Conservation (phyloP, 441 rosid genomes). For the Biscutella auriculata region DNA sequence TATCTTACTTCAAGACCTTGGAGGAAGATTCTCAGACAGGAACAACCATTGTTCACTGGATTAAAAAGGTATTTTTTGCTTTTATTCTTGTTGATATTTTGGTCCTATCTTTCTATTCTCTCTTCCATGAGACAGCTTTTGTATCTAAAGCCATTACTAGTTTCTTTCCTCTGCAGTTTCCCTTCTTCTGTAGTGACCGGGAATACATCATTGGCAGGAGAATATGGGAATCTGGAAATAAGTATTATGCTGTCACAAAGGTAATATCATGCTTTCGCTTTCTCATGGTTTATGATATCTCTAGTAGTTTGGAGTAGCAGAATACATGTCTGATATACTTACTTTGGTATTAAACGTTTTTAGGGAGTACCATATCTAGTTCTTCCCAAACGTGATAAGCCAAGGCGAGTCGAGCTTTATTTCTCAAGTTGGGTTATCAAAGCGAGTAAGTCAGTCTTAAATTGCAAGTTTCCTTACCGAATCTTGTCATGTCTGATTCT, state of each 20-base stretch:
- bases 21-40: conserved; percentile 65
- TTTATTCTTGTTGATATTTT: background rate
- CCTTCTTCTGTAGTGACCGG: conserved; percentile 89
- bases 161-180: conserved; percentile 52
- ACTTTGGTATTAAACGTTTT: conserved; percentile 1
- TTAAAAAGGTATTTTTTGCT: conserved; percentile 46
- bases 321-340: background rate
- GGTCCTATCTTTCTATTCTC: background rate
- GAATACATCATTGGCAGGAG: conserved; percentile 80
- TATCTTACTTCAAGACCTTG: conserved; percentile 51
- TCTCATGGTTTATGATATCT: background rate
- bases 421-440: conserved; percentile 90
- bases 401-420: conserved; percentile 83
- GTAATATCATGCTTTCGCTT: conserved; percentile 25
- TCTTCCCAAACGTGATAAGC: conserved; percentile 63
- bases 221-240: conserved; percentile 79
- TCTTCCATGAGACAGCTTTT: background rate
- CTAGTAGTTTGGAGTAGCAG: background rate
- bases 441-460: conserved; percentile 42
- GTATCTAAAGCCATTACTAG: background rate
- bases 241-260: conserved; percentile 78
- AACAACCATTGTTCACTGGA: conserved; percentile 63
- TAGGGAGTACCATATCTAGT: conserved; percentile 67
- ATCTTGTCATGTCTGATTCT: background rate
- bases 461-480: background rate